Conservation (phyloP, 1,284 basidiomycete genomes). For the Filobasidium uniguttulatum region DNA sequence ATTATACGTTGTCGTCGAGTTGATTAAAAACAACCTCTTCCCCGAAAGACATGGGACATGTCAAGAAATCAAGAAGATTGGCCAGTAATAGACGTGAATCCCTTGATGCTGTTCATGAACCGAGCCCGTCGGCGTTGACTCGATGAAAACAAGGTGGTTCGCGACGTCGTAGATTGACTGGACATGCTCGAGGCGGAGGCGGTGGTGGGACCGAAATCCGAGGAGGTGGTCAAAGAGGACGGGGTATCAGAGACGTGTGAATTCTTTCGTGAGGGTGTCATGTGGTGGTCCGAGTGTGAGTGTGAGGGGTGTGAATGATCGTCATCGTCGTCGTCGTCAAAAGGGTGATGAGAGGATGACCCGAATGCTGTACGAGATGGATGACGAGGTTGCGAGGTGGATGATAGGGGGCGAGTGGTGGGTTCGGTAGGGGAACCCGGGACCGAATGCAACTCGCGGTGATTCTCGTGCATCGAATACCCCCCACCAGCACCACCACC, state of each 20-base stretch:
- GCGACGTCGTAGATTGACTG: neutral
- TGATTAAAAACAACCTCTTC: too few species aligned
- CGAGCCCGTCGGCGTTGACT: conserved; percentile 8
- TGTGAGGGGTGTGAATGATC: neutral
- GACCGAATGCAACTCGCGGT: conserved; percentile 5
- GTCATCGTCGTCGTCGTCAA: neutral
- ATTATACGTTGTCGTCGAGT: too few species aligned
- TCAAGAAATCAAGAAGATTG: neutral
- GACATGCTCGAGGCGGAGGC: neutral
- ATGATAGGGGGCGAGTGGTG: neutral
- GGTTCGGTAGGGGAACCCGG: conserved; percentile 8
- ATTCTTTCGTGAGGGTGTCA: neutral
- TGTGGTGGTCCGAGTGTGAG: neutral
- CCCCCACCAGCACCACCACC: too few species aligned
- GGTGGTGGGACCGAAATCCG: neutral
- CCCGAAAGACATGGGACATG: too few species aligned
- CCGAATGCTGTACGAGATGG: too few species aligned
- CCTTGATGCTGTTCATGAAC: conserved; percentile 11
- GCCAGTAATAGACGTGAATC: conserved; percentile 6
- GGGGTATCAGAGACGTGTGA: neutral
- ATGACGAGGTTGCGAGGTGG: neutral
- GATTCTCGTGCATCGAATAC: too few species aligned
- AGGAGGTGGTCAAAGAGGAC: neutral
- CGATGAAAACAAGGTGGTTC: neutral
- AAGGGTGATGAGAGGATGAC: too few species aligned